These are phyloP conservation scores for Pisolithus orientalis DNA, from an alignment of 768 basidiomycete species.

Conservation along the genomic window DNA sequence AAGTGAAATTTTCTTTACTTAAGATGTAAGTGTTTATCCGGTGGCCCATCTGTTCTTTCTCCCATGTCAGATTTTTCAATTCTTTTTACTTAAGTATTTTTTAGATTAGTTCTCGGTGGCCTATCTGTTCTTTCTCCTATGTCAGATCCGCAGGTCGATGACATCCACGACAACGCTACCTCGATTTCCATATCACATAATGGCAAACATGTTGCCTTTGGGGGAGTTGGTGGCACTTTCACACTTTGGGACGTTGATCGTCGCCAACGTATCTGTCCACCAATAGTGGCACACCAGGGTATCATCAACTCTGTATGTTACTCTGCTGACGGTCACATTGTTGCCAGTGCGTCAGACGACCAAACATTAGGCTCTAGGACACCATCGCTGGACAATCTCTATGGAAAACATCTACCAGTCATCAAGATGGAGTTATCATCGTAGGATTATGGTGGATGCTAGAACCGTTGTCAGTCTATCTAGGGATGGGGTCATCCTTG, in stretches of 20 bases:
- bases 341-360: slow-evolving; percentile 6
- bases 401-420: not conserved
- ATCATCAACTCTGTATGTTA: slow-evolving; percentile 5
- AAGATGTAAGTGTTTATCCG: no score
- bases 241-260: not conserved
- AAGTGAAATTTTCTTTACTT: no score
- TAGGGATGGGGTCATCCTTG: no score
- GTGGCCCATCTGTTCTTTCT: no score
- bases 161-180: not conserved
- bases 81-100: no score
- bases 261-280: not conserved
- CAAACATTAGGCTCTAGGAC: slow-evolving; percentile 8
- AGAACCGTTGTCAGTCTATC: slow-evolving; percentile 8
- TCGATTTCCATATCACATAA: slow-evolving; percentile 1
- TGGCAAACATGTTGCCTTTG: slow-evolving; percentile 1
- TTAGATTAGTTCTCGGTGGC: no score
- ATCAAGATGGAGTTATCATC: not conserved
- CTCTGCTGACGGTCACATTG: not conserved
- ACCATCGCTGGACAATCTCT: not conserved
- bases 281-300: slow-evolving; percentile 11
- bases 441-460: not conserved
- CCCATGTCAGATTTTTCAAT: no score
- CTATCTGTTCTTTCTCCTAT: not conserved
- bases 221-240: not conserved
- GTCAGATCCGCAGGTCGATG: not conserved